Percentiles rank a stretch among this genome's conserved stretches.
Evolutionary conservation across 305 asterid genomes (phyloP).

Genomic region (Rubia peregrina): DNA sequence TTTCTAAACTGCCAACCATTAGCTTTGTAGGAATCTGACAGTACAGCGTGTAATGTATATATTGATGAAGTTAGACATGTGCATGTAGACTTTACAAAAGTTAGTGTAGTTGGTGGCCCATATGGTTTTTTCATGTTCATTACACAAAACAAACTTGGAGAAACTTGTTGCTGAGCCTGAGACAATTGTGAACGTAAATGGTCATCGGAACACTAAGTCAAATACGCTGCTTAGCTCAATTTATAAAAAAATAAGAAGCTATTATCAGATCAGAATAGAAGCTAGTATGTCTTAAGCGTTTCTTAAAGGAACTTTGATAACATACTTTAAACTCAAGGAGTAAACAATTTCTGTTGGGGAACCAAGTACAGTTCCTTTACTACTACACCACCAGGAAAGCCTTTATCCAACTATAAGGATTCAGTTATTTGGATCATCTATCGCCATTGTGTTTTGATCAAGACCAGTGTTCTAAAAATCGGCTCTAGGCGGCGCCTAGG

Average conservation of each 20-base stretch:
- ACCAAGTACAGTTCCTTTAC: not conserved
- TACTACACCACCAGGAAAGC: not conserved
- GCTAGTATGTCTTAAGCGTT: not conserved
- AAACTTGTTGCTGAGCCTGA: no score
- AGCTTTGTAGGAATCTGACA: not conserved
- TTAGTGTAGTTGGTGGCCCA: no score
- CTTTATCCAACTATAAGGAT: no score
- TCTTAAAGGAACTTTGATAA: not conserved
- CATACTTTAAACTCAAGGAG: not conserved
- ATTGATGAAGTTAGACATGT: not conserved
- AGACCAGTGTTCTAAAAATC: no score
- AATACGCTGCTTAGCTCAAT: not conserved
- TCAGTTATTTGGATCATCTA: no score
- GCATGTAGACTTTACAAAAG: no score
- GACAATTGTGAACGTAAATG: no score
- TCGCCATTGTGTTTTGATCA: no score
- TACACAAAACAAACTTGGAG: not conserved
- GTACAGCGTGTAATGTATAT: not conserved
- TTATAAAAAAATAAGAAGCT: not conserved
- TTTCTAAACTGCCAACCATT: not conserved
- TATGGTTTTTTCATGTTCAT: not conserved
- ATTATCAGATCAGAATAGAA: not conserved
- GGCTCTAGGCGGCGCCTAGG: no score
- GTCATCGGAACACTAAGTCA: not conserved
- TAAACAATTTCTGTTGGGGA: slow-evolving; percentile 1